These are phyloP conservation scores for Alternaria postmessia DNA, from an alignment of 2,329 filamentous ascomycete species.

Conservation along the genomic window DNA sequence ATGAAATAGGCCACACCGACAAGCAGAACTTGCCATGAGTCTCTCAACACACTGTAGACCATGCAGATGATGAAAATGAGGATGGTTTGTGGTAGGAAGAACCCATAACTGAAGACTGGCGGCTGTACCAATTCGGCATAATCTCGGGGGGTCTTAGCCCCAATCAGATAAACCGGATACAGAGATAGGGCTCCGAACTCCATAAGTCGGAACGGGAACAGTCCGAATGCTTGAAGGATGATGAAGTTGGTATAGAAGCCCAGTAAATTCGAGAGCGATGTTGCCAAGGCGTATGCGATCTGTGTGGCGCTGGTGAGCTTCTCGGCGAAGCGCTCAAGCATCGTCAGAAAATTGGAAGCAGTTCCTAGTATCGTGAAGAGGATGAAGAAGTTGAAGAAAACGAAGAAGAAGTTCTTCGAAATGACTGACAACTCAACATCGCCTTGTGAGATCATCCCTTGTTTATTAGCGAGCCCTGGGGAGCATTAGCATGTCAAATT, in stretches of 20 bases:
- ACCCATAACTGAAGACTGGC: conserved; percentile 92
- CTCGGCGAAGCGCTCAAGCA: conserved; percentile 71
- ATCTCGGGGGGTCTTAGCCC: conserved; percentile 88
- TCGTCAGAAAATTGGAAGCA: conserved; percentile 74
- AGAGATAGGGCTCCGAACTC: conserved; percentile 86
- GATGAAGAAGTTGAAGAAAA: conserved; percentile 98
- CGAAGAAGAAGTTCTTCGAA: conserved; percentile 99
- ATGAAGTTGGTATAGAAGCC: conserved; percentile 94
- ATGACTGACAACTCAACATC: conserved; percentile 95
- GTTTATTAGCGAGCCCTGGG: conserved; percentile 77
- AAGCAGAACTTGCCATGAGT: conserved; percentile 81
- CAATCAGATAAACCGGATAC: conserved; percentile 80
- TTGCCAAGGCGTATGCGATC: conserved; percentile 78
- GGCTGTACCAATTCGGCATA: conserved; percentile 83
- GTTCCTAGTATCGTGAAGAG: conserved; percentile 90
- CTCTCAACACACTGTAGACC: conserved; percentile 87
- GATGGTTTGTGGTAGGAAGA: conserved; percentile 91
- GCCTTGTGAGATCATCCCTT: conserved; percentile 94
- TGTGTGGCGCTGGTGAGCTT: conserved; percentile 80
- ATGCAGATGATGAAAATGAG: conserved; percentile 94
- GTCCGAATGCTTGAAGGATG: conserved; percentile 88
- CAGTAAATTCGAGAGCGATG: conserved; percentile 75
- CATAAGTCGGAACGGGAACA: conserved; percentile 90
- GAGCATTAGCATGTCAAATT: conserved; percentile 9
- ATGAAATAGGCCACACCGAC: conserved; percentile 84